Evolutionary conservation across 176 grass and related monocot species (phyloP).

Genomic region (Hyparrhenia diplandra): DNA sequence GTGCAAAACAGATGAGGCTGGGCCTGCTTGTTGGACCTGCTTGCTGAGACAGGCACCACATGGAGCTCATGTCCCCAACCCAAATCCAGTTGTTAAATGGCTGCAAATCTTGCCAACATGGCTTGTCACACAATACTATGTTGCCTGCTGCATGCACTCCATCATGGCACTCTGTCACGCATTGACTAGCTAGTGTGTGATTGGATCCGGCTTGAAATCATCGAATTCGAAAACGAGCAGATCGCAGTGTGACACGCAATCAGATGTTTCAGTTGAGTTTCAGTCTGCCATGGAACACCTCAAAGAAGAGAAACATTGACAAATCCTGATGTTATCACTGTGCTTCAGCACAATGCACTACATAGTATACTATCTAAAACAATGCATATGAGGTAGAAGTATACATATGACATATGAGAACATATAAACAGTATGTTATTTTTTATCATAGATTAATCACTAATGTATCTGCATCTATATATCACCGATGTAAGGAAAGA

Average conservation of each 20-base stretch:
- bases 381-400: too few relatives aligned
- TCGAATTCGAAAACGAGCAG: neutral
- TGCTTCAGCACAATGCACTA: neutral
- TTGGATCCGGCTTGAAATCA: slow-evolving; percentile 16
- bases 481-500: too few relatives aligned
- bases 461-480: too few relatives aligned
- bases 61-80: slow-evolving; percentile 19
- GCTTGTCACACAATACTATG: slow-evolving; percentile 23
- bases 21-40: neutral
- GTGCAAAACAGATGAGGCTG: slow-evolving; percentile 9
- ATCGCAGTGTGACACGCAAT: neutral
- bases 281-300: neutral
- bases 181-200: neutral
- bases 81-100: slow-evolving; percentile 41
- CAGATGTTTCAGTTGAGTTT: slow-evolving; percentile 3
- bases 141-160: slow-evolving; percentile 6
- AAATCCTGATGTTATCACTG: neutral
- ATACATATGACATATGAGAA: too few relatives aligned
- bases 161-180: slow-evolving; percentile 11
- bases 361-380: too few relatives aligned
- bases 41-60: slow-evolving; percentile 19
- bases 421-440: too few relatives aligned
- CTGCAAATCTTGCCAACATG: slow-evolving; percentile 36
- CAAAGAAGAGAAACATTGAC: neutral
- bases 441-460: too few relatives aligned